These are phyloP conservation scores for Rubus idaeus DNA, from an alignment of 306 rosid species.

Conservation along the genomic window DNA sequence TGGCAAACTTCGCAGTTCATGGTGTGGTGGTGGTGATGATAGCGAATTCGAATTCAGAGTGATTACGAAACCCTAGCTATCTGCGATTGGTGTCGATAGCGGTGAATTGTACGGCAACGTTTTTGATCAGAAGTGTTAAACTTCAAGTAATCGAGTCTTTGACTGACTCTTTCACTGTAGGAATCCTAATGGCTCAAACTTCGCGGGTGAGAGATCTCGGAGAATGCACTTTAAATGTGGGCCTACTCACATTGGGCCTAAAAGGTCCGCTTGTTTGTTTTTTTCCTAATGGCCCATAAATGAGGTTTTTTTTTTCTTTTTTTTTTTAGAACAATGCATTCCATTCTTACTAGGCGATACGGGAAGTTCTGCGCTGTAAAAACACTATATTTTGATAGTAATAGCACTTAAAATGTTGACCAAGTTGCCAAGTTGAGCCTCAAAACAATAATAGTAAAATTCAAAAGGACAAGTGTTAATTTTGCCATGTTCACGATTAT, in stretches of 20 bases:
- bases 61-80: slow-evolving; percentile 34
- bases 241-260: neutral
- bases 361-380: no score
- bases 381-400: no score
- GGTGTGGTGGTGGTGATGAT: slow-evolving; percentile 17
- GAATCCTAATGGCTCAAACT: neutral
- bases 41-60: slow-evolving; percentile 2
- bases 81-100: neutral
- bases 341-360: no score
- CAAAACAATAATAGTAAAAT: no score
- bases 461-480: no score
- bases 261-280: no score
- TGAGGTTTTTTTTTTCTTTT: no score
- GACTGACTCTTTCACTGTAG: neutral
- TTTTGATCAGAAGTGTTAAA: neutral
- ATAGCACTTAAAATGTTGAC: no score
- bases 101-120: neutral
- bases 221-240: neutral
- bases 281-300: no score
- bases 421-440: no score
- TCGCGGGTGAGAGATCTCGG: neutral
- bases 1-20: slow-evolving; percentile 97
- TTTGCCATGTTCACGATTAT: no score
- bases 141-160: slow-evolving; percentile 7
- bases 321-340: no score